Evolutionary conservation across 306 rosid genomes (phyloP).

Genomic region (Notholithocarpus densiflorus): DNA sequence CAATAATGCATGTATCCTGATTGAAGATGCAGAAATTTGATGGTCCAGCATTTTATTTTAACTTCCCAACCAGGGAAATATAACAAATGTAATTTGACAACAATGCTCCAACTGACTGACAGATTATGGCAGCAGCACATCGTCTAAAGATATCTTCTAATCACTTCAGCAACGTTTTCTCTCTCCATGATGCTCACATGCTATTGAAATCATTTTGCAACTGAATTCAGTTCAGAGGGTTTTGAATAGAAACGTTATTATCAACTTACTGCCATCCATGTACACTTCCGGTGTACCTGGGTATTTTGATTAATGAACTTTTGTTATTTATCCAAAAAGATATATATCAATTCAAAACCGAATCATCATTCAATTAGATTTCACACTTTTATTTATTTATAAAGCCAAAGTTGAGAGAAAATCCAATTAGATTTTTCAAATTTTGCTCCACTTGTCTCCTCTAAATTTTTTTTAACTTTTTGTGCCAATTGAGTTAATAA

Average conservation of each 20-base stretch:
- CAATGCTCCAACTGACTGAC: not conserved
- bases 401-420: no score
- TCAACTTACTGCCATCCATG: no score
- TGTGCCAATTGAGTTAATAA: no score
- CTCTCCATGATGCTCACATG: not conserved
- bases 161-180: not conserved
- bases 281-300: no score
- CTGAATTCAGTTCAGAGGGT: not conserved
- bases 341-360: not conserved
- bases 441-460: no score
- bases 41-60: not conserved
- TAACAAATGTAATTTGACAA: not conserved
- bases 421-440: no score
- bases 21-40: not conserved
- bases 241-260: not conserved
- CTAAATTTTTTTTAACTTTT: no score
- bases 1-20: not conserved
- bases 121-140: not conserved
- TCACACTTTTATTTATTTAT: not conserved
- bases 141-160: not conserved
- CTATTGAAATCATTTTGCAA: not conserved
- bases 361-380: not conserved
- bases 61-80: conserved; percentile 6
- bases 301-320: no score
- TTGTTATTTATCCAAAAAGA: no score